Evolutionary conservation across 495 filamentous ascomycete genomes (phyloP).

Genomic region (Penicillium ochrochloron): DNA sequence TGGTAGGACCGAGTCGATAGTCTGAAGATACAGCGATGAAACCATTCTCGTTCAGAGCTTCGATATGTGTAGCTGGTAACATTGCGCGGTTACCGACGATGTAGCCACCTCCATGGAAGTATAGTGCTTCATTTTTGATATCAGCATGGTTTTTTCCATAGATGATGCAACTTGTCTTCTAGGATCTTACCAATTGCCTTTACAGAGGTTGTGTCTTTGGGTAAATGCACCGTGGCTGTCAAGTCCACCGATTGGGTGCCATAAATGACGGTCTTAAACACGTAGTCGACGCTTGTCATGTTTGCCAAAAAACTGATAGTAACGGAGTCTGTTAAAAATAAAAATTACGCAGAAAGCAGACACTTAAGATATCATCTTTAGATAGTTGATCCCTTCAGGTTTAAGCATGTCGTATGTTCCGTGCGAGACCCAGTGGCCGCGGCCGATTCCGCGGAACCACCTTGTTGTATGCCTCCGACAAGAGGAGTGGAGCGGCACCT

Average conservation of each 20-base stretch:
- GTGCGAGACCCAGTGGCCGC: neutral
- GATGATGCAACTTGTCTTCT: neutral
- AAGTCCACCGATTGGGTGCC: neutral
- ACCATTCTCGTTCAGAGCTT: neutral
- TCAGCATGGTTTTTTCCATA: neutral
- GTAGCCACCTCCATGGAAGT: constrained; percentile 1
- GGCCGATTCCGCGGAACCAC: constrained; percentile 2
- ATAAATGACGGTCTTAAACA: neutral
- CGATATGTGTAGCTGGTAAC: neutral
- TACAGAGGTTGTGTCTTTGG: neutral
- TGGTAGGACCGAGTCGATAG: neutral
- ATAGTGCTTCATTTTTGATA: neutral
- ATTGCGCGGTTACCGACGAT: neutral
- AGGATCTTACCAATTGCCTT: neutral
- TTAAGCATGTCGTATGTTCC: neutral
- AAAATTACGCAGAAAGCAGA: neutral
- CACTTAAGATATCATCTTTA: neutral
- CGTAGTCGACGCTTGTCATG: neutral
- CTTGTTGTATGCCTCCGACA: neutral
- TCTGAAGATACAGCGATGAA: neutral
- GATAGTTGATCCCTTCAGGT: neutral
- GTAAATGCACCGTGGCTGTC: neutral
- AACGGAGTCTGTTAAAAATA: neutral
- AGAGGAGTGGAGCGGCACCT: neutral
- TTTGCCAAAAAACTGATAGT: neutral